Conservation (phyloP, 257 asterid species). For the Ophiorrhiza pumila region DNA sequence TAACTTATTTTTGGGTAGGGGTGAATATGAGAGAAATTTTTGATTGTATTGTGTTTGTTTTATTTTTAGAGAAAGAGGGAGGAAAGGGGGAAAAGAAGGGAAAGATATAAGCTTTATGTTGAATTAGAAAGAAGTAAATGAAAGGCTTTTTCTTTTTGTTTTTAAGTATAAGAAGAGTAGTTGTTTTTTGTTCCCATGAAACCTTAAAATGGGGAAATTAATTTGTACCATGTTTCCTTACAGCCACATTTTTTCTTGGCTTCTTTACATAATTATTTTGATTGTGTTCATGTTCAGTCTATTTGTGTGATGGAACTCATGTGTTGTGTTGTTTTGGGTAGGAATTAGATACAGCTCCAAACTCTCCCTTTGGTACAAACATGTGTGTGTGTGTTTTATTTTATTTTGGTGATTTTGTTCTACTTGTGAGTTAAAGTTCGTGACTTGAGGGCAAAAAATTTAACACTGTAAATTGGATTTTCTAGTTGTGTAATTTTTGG, state of each 20-base stretch:
- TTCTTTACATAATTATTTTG: neutral
- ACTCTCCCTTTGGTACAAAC: neutral
- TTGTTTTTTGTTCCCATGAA: neutral
- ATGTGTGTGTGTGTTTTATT: neutral
- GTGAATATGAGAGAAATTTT: neutral
- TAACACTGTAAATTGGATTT: neutral
- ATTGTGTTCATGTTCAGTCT: neutral
- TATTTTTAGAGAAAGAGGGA: neutral
- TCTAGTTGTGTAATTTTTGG: constrained; percentile 5
- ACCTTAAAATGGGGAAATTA: neutral
- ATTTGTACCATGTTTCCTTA: neutral
- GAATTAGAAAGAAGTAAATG: neutral
- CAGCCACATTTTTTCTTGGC: neutral
- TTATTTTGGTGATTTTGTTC: no score
- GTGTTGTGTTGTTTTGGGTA: neutral
- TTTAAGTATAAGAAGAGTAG: neutral
- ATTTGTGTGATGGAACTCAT: neutral
- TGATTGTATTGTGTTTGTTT: neutral
- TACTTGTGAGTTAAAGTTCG: no score
- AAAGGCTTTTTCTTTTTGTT: neutral
- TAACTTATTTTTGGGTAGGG: neutral
- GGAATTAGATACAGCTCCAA: neutral
- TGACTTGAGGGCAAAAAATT: neutral
- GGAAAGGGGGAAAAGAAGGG: neutral
- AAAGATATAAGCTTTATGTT: neutral